Evolutionary conservation across 352 stramenopile genomes (phyloP), one percentile per base, ranked within the genome.

Genomic region (Globisporangium yorkense): DNA sequence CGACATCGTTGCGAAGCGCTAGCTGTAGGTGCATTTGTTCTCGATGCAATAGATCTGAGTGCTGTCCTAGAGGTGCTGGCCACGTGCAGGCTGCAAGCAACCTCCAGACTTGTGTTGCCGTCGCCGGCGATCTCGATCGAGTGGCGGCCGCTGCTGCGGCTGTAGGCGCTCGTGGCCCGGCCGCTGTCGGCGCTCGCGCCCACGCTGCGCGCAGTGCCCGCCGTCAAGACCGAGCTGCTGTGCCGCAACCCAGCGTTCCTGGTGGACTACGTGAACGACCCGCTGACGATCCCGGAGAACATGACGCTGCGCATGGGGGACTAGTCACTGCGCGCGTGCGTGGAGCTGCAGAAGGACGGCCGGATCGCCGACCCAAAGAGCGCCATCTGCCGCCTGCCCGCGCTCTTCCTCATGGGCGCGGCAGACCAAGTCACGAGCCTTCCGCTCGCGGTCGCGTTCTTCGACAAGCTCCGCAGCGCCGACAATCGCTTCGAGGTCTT

Each of bases 401-500:
- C 76, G 8, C 47, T 79, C 2, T 53, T 75, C 9, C 33, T 79
- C 20, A 60, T 72, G 51, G 71, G 71, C 45, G 63, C 61, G 1
- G 48, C 49, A 10, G 71, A 79, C 58, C 61, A 67, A 16, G 54
- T 75, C 46, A 63, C 60, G 52, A 79, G 66, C 47, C 20, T 63
- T 7, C 24, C 54, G 2, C 27, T 64, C 2, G 51, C 61, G 5
- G 48, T 63, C 9, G 41, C 41, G 51, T 75, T 79, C 45, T 72
- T 60, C 37, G 24, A 73, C n/a, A 61, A 59, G 16, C 59, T 76
- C 35, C 33, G 46, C 13, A 72, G 55, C 55, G 59, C 54, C 33
- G 66, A 79, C 63, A 79, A 76, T 60, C 24, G 67, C 27, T 65
- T 76, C 44, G 66, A 71, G 44, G 54, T 68, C 46, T 76, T 72